These are phyloP conservation scores for Amniculicola lignicola DNA, from an alignment of 495 filamentous ascomycete species.

Conservation along the genomic window DNA sequence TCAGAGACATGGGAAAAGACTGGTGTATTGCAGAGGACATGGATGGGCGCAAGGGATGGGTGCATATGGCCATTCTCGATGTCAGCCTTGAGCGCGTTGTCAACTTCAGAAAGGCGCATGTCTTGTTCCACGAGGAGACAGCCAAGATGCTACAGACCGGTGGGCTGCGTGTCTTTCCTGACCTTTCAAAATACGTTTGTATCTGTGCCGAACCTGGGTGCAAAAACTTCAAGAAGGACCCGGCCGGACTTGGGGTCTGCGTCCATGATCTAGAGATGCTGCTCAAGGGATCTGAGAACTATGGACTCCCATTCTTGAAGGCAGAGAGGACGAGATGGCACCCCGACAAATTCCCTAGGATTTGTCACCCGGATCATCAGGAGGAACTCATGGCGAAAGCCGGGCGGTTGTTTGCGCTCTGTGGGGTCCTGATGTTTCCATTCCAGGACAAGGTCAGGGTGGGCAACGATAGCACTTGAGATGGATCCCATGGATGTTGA, in stretches of 20 bases:
- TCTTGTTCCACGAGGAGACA: background rate
- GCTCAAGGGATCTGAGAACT: slow-evolving; percentile 7
- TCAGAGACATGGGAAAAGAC: slow-evolving; percentile 5
- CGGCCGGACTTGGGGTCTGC: slow-evolving; percentile 4
- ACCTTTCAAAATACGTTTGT: background rate
- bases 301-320: slow-evolving; percentile 13
- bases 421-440: slow-evolving; percentile 15
- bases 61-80: slow-evolving; percentile 4
- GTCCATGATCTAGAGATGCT: slow-evolving; percentile 17
- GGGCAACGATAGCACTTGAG: too few species aligned
- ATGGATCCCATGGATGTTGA: too few species aligned
- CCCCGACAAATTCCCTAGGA: slow-evolving; percentile 22
- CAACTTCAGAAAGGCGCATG: background rate
- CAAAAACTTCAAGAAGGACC: slow-evolving; percentile 7
- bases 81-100: background rate
- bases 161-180: background rate
- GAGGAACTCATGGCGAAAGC: slow-evolving; percentile 15
- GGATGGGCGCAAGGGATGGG: slow-evolving; percentile 2
- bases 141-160: background rate
- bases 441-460: background rate
- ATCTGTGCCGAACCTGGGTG: slow-evolving; percentile 6
- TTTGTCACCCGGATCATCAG: slow-evolving; percentile 4
- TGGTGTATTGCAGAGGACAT: slow-evolving; percentile 13
- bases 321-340: slow-evolving; percentile 22
- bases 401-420: slow-evolving; percentile 17